These are phyloP conservation scores for Boletus pseudo-olivaceus DNA, from an alignment of 768 basidiomycete species.

Conservation along the genomic window DNA sequence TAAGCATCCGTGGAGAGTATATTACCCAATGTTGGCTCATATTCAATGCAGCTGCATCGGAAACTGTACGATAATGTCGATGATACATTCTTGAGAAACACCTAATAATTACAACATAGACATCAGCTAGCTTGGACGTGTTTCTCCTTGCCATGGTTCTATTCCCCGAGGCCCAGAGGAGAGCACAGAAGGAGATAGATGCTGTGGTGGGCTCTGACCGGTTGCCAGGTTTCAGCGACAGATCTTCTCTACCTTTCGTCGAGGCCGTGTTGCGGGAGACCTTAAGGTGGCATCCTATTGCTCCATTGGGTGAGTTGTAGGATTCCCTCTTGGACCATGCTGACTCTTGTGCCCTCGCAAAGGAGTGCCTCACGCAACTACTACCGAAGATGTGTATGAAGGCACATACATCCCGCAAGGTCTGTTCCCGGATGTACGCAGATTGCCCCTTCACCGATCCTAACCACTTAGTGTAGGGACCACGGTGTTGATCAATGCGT, in stretches of 20 bases:
- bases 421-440: background rate
- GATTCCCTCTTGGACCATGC: background rate
- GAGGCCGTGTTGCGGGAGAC: constrained; percentile 23
- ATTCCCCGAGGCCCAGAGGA: constrained; percentile 22
- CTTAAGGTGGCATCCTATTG: constrained; percentile 22
- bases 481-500: constrained; percentile 22
- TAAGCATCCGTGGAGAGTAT: background rate
- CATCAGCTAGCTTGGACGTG: constrained; percentile 16
- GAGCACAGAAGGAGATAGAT: constrained; percentile 26
- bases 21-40: background rate
- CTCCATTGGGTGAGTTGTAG: constrained; percentile 19
- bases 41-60: constrained; percentile 19
- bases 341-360: background rate
- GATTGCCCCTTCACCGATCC: background rate
- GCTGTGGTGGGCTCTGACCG: constrained; percentile 17
- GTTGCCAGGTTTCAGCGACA: constrained; percentile 23
- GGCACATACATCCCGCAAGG: constrained; percentile 25
- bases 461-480: constrained; percentile 9
- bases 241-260: constrained; percentile 23
- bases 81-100: background rate
- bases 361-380: constrained; percentile 24
- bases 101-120: constrained; percentile 11
- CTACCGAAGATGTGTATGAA: constrained; percentile 22
- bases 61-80: constrained; percentile 20
- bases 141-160: constrained; percentile 30